Evolutionary conservation across 352 stramenopile genomes (phyloP), one percentile per base, ranked within the genome.

Genomic region (Pythium phragmitis): DNA sequence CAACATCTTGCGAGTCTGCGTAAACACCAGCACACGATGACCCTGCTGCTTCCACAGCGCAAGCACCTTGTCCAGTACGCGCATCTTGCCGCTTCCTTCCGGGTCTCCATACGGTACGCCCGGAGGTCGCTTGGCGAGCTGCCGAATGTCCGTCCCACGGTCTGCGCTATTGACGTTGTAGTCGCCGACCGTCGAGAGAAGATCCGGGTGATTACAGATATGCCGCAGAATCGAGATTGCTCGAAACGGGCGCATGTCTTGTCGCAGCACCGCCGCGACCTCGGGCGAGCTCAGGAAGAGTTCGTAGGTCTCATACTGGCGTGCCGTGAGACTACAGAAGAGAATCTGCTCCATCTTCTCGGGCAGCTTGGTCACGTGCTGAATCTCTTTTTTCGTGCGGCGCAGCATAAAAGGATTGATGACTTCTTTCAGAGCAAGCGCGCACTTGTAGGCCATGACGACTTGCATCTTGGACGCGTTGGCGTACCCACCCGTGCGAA

Each of bases 261-360:
- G 77, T 0, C 62, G 72, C 26, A 98, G 63, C 21, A 99, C 92
- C n/a, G 79, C 80, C n/a, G 84, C 82, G 6, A 99, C 93, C 41
- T 98, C 89, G 50, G 94, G 72, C n/a, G 94, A 98, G 16, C 72
- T 70, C 16, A 99, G 66, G 62, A 97, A 98, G 13, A 85, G 69
- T 64, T 94, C 79, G 73, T 99, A 99, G 2, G 97, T 68, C 9
- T 78, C 70, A 45, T 85, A 77, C 67, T 99, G 97, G 7, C 81
- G 76, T 14, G 75, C 57, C 1, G 94, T 97, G 13, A 99, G 80
- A 6, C 80, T 80, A 69, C 97, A 99, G 65, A 99, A 99, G 16
- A 99, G 71, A 12, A 99, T 97, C 67, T 99, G 96, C 68, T 99
- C 97, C 63, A 97, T 98, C 73, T 99, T 99, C 7, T 89, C 77